Evolutionary conservation across 2,329 filamentous ascomycete species (phyloP), one percentile per base, ranked within the genome.

Genomic region (Colletotrichum cordylinicola): DNA sequence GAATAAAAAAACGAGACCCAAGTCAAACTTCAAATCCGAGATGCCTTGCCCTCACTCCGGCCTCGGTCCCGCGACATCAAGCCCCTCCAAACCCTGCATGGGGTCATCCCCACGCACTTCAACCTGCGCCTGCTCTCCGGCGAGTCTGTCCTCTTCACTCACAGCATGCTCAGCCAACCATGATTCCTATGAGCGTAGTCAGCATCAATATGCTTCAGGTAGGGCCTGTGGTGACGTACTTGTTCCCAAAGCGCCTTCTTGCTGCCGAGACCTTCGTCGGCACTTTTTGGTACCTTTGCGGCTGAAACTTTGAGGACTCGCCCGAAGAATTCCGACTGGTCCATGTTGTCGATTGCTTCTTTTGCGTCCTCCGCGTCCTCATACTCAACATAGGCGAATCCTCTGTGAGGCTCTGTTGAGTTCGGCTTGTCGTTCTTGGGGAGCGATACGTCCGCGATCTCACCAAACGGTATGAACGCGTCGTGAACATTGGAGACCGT

Each of bases 301-400:
- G 94, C 91, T 60, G 95, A 96, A 67, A 98, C 96, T 84, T 96
- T 98, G 83, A 99, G 94, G 16, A 97, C 93, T 75, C 95, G 92
- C 13, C 97, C 98, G 83, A 96, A 98, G 61, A 99, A 91, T 86
- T 98, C 96, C 76, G 96, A 94, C 84, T 98, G 96, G 83, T 99
- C 95, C 96, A 99, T 98, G 83, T 99, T 99, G 89, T 98, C 96
- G 84, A 99, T 98, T 67, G 97, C 97, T 85, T 98, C 96, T 81
- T 93, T 93, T 33, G 96, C 96, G 85, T 99, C 97, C 73, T 93
- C 91, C 15, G 92, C 90, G 73, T 95, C 91, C 81, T 98, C 96
- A 82, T 95, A 99, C 82, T 99, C 97, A 67, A 99, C 95, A 83
- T 99, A 98, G 74, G 96, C 97, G 84, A 98, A 99, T 1, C 98